Base-by-base conservation (phyloP, 257 asterid genomes). In the Solanum medicagineum region DNA sequence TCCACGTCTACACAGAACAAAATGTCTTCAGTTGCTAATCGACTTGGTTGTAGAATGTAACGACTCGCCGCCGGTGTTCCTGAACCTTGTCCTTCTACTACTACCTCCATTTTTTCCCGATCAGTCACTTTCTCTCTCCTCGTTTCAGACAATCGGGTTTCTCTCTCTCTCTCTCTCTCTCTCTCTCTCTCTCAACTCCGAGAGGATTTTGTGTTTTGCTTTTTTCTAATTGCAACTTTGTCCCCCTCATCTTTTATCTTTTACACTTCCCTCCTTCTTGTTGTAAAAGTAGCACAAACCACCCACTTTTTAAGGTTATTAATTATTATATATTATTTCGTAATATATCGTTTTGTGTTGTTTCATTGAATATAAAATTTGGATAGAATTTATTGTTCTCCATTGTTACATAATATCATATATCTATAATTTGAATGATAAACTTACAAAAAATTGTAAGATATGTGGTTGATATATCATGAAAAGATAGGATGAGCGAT, bases 1-100 rank as follows among this genome's bases (percentile, higher is more conserved):
- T 97, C 97, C 26, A 91, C 94, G 81, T 96, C 99, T 85, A 96
- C 83, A 91, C 99, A 96, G 88, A 96, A 95, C 1, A 96, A 91
- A 80, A 96, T 92, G 91, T 96, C 99, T 90, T 96, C 99, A 55
- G 81, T 80, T 10, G 93, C 88, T 19, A 91, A 87, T 86, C 89
- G 92, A 53, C 63, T 84, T 32, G 94, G 90, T 60, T 92, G 89
- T 9, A 92, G 92, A 7, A 87, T 80, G 87, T 87, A 90, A 4
- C 85, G 54, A 79, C 85, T 88, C 53, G 87, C 87, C 51, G 86
- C 85, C 73, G 29, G 29, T 84, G 88, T 86, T 75, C 51, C 87
- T 29, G 87, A 40, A 60, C 86, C 88, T 87, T 89, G 91, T 49
- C 81, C 90, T 62, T 88, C 95, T 13, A 86, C 12, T 15, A 60